These are phyloP conservation scores for Rosa chinensis DNA, from an alignment of 306 rosid species.

Conservation along the genomic window DNA sequence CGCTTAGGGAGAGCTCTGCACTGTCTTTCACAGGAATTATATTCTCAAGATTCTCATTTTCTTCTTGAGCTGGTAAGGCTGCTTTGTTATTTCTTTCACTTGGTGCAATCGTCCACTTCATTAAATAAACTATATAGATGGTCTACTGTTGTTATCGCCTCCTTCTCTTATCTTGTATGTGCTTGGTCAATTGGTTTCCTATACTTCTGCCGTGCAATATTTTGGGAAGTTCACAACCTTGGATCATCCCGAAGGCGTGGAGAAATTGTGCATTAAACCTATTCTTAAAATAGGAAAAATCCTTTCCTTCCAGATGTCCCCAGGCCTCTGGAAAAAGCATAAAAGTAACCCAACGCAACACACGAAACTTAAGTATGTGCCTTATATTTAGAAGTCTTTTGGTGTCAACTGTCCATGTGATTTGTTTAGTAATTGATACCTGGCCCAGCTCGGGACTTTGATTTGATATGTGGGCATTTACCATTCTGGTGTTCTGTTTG, in stretches of 20 bases:
- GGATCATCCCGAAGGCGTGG: not conserved
- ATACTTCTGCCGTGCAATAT: not conserved
- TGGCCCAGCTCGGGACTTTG: not conserved
- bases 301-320: not conserved
- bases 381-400: not conserved
- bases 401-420: not conserved
- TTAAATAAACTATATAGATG: not conserved
- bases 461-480: not conserved
- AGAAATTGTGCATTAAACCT: not conserved
- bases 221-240: not conserved
- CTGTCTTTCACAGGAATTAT: conserved; percentile 94
- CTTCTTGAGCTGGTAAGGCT: conserved; percentile 89
- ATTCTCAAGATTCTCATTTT: conserved; percentile 97
- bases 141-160: not conserved
- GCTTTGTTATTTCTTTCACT: conserved; percentile 7
- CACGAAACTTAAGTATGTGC: not conserved
- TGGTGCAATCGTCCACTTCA: not conserved
- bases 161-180: not conserved
- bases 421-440: too few species aligned
- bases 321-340: not conserved
- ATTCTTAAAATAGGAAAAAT: not conserved
- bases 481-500: not conserved
- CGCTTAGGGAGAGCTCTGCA: conserved; percentile 98
- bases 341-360: not conserved
- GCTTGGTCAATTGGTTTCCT: not conserved